Evolutionary conservation across 108 stramenopile genomes (phyloP).

Genomic region (Cyclotella sp.): DNA sequence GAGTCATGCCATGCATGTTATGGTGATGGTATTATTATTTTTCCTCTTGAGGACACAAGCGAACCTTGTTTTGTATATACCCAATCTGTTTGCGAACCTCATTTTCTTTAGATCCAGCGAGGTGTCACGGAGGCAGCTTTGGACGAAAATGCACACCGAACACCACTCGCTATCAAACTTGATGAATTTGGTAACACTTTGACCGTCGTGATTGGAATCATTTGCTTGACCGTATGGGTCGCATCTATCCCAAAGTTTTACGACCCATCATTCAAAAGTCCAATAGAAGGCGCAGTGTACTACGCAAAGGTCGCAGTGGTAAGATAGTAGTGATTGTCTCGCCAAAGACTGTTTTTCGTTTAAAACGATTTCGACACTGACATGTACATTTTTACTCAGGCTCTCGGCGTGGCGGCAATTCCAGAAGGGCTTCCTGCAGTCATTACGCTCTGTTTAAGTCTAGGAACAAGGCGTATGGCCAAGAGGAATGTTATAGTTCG

Average conservation of each 20-base stretch:
- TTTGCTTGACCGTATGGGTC: conserved; percentile 93
- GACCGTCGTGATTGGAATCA: conserved; percentile 91
- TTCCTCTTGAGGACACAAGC: background rate
- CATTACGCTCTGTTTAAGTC: conserved; percentile 94
- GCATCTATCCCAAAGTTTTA: conserved; percentile 90
- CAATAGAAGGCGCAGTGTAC: conserved; percentile 88
- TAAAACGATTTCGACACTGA: background rate
- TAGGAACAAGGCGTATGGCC: conserved; percentile 94
- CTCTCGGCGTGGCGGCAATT: conserved; percentile 96
- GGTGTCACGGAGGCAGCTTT: conserved; percentile 77
- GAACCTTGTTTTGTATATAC: background rate
- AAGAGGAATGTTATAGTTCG: conserved; percentile 88
- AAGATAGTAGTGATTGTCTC: background rate
- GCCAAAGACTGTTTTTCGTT: background rate
- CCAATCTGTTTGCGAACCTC: background rate
- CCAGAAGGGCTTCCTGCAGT: conserved; percentile 99
- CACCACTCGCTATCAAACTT: conserved; percentile 93
- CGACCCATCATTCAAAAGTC: conserved; percentile 76
- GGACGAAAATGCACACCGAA: conserved; percentile 76
- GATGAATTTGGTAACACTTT: conserved; percentile 97
- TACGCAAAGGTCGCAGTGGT: conserved; percentile 98
- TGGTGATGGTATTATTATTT: background rate
- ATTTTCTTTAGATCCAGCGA: conserved; percentile 69
- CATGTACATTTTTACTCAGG: background rate
- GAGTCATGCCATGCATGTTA: background rate